These are phyloP conservation scores for Calonectria hongkongensis DNA, from an alignment of 2,329 filamentous ascomycete species.

Conservation along the genomic window DNA sequence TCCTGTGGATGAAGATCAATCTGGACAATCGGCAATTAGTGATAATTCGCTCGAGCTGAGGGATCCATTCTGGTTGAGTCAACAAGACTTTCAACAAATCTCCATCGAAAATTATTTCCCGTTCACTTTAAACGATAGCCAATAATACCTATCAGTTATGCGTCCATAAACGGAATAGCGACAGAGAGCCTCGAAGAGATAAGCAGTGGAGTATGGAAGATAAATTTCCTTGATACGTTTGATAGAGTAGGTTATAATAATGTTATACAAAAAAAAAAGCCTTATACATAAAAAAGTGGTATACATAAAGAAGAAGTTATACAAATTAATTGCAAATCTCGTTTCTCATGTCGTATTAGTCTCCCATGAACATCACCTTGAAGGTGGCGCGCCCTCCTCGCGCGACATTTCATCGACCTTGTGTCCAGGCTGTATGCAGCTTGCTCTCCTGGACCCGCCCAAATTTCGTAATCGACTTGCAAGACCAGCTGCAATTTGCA, in stretches of 20 bases:
- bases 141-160: not conserved
- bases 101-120: conserved; percentile 15
- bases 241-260: not conserved
- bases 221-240: not conserved
- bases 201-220: not conserved
- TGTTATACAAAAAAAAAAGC: not conserved
- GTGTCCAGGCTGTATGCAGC: not conserved
- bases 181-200: not conserved
- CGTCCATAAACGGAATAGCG: too few relatives aligned
- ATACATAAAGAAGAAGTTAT: not conserved
- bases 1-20: conserved; percentile 7
- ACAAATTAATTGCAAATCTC: conserved; percentile 4
- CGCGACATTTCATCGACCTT: not conserved
- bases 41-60: not conserved
- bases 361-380: not conserved
- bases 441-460: not conserved
- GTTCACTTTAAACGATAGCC: conserved; percentile 9
- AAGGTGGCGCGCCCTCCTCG: not conserved
- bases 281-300: not conserved
- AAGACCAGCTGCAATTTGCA: not conserved
- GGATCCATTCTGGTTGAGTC: conserved; percentile 8
- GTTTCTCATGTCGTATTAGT: not conserved
- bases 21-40: not conserved
- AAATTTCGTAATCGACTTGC: not conserved
- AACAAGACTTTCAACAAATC: conserved; percentile 17